These are phyloP conservation scores for Kwoniella shivajii DNA, from an alignment of 1,284 basidiomycete genomes.

Conservation along the genomic window DNA sequence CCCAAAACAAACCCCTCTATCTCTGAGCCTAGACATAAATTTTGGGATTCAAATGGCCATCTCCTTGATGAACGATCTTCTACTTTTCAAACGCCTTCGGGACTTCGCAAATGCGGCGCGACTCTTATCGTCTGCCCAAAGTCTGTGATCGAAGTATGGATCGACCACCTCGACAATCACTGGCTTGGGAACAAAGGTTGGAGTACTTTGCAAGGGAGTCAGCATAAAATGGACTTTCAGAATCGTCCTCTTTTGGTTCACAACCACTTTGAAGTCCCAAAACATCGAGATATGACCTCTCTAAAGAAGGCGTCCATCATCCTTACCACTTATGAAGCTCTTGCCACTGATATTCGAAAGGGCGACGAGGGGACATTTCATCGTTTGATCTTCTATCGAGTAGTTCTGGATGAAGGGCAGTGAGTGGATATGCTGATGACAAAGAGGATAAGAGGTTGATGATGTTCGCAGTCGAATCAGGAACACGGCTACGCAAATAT, in stretches of 20 bases:
- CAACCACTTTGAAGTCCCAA: conserved; percentile 1
- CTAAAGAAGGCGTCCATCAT: not conserved
- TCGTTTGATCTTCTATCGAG: conserved; percentile 6
- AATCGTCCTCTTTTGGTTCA: not conserved
- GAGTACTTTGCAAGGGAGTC: not conserved
- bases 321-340: conserved; percentile 1
- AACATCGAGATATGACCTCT: not conserved
- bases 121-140: conserved; percentile 9
- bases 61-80: too few relatives aligned
- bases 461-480: not conserved
- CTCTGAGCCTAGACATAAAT: not conserved
- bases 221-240: not conserved
- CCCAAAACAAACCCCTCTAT: not conserved
- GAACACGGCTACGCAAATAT: not conserved
- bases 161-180: not conserved
- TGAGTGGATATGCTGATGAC: not conserved
- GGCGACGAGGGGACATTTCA: not conserved
- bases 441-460: not conserved
- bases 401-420: conserved; percentile 12
- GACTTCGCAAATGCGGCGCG: not conserved
- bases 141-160: not conserved
- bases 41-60: too few relatives aligned
- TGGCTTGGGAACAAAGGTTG: too few relatives aligned
- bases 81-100: not conserved
- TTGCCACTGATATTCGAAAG: not conserved